phyloP scores from a whole-genome alignment of 2,329 filamentous ascomycete genomes.

The Chrysoporthe puriensis region DNA sequence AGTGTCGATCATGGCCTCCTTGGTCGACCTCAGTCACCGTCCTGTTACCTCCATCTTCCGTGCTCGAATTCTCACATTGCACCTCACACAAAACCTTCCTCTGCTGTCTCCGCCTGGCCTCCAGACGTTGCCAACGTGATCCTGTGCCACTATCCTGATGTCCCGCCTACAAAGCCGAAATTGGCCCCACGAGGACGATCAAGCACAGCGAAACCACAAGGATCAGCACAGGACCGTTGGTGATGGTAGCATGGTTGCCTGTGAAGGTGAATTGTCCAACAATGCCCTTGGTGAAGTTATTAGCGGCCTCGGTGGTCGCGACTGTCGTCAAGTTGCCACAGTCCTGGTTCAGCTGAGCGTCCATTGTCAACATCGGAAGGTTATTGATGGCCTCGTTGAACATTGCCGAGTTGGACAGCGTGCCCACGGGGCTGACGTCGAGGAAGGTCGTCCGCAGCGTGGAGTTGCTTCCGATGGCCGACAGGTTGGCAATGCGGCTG shows the following conservation, averaged over 20 bases:
- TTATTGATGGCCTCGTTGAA: conserved; percentile 46
- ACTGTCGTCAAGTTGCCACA: conserved; percentile 51
- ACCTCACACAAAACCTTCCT: not conserved
- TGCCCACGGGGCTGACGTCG: conserved; percentile 47
- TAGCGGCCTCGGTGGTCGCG: conserved; percentile 47
- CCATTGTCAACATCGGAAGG: conserved; percentile 42
- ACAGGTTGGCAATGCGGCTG: conserved; percentile 49
- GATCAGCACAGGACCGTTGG: conserved; percentile 13
- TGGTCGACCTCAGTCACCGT: no score
- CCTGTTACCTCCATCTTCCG: not conserved
- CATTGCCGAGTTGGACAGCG: conserved; percentile 42
- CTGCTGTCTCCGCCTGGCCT: not conserved
- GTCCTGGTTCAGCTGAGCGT: conserved; percentile 45
- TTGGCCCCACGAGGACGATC: not conserved
- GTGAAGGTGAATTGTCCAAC: conserved; percentile 39
- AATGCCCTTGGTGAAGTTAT: conserved; percentile 48
- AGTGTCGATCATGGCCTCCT: no score
- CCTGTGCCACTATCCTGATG: not conserved
- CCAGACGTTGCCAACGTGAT: not conserved
- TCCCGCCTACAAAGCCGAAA: conserved; percentile 10
- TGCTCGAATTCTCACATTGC: no score
- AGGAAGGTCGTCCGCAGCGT: conserved; percentile 51
- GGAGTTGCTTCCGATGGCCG: conserved; percentile 48
- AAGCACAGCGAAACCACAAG: conserved; percentile 9
- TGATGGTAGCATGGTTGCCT: conserved; percentile 6